Conservation (phyloP, 495 filamentous ascomycete genomes). For the Rhypophila decipiens region DNA sequence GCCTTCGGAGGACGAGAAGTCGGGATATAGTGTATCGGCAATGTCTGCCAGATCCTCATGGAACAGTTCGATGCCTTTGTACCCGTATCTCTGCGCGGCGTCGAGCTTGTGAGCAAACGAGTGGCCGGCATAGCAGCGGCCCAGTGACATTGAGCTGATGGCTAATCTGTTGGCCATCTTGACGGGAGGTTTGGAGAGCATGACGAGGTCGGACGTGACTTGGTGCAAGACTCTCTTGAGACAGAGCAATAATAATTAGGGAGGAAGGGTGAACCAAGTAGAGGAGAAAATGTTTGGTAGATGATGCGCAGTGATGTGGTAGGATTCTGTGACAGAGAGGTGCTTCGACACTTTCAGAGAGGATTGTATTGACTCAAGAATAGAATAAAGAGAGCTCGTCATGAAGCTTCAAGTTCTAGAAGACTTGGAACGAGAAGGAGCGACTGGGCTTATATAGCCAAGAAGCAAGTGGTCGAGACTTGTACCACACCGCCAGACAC, state of each 20-base stretch:
- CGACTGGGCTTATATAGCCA: too few relatives aligned
- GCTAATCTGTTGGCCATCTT: conserved; percentile 36
- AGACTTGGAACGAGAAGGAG: too few relatives aligned
- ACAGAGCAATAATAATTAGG: background rate
- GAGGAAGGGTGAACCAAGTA: background rate
- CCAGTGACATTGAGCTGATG: conserved; percentile 69
- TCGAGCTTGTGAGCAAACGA: conserved; percentile 58
- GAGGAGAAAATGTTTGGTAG: too few relatives aligned
- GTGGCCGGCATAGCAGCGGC: conserved; percentile 51
- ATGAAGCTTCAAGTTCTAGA: too few relatives aligned
- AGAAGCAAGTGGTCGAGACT: too few relatives aligned
- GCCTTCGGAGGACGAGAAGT: conserved; percentile 19
- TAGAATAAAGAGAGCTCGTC: too few relatives aligned
- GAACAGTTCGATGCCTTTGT: conserved; percentile 71
- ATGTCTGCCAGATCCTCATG: conserved; percentile 69
- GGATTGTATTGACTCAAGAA: too few relatives aligned
- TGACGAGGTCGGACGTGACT: background rate
- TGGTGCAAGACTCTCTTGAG: background rate
- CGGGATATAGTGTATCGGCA: conserved; percentile 28
- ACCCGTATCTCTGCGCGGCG: conserved; percentile 57
- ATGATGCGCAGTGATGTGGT: too few relatives aligned
- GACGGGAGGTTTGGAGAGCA: background rate
- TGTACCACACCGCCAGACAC: too few relatives aligned
- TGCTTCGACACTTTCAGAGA: too few relatives aligned
- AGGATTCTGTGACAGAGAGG: too few relatives aligned